These are phyloP conservation scores for Pezicula neosporulosa DNA, from an alignment of 2,329 filamentous ascomycete species.

Conservation along the genomic window DNA sequence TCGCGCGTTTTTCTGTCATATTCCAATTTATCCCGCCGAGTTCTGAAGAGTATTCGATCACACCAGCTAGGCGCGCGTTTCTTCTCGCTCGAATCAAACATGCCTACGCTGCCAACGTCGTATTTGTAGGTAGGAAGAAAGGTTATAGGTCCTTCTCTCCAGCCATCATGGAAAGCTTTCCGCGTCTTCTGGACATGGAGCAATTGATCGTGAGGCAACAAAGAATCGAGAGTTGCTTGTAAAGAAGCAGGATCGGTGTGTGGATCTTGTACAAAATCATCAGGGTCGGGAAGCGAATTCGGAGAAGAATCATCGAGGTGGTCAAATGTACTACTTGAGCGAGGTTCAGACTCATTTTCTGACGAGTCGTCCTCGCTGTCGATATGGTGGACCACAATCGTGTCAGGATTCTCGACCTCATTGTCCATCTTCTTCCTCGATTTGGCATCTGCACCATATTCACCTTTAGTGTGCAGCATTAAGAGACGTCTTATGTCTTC, in stretches of 20 bases:
- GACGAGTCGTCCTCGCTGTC: conserved; percentile 44
- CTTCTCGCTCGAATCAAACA: conserved; percentile 96
- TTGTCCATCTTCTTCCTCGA: conserved; percentile 26
- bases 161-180: conserved; percentile 88
- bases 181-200: conserved; percentile 66
- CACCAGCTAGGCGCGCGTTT: conserved; percentile 93
- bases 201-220: conserved; percentile 89
- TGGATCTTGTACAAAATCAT: conserved; percentile 65
- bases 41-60: conserved; percentile 86
- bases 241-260: conserved; percentile 80
- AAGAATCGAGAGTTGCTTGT: conserved; percentile 81
- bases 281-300: conserved; percentile 52
- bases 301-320: conserved; percentile 32
- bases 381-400: conserved; percentile 39
- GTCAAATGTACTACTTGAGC: conserved; percentile 22
- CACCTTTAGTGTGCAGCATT: conserved; percentile 75
- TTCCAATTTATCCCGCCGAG: conserved; percentile 63
- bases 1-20: conserved; percentile 64
- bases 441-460: conserved; percentile 59
- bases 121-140: conserved; percentile 98
- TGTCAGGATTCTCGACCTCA: conserved; percentile 40
- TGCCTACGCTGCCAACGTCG: conserved; percentile 85
- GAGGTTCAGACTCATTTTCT: conserved; percentile 26
- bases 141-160: conserved; percentile 81
- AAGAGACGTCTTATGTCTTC: conserved; percentile 85